Evolutionary conservation across 306 rosid species (phyloP), one percentile per base, ranked within the genome.

Genomic region (Malus fusca): DNA sequence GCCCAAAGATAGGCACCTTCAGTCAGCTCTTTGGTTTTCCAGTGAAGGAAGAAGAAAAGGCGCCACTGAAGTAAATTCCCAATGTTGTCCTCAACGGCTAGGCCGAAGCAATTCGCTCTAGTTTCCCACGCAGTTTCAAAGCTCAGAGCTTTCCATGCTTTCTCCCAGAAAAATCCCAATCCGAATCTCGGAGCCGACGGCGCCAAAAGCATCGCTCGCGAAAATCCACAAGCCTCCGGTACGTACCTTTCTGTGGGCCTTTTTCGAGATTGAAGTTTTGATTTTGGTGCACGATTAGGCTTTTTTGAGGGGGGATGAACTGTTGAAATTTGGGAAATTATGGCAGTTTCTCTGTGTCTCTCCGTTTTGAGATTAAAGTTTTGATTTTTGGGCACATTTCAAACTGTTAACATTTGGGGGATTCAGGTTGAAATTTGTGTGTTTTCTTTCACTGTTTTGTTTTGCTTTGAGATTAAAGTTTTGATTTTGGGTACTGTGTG

Each of bases 171-270:
- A 35, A 11, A 6, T 40, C 67, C 23, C 22, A 33, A 55, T 19
- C 21, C 28, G 13, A 71, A 35, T n/a, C 48, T 35, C n/a, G 18
- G 51, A 37, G 76, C 58, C 11, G 43, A 56, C 37, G 76, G 21
- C 4, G 19, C 43, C 37, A 35, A 66, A 72, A 37, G 59, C 76
- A 23, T 63, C 23, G 68, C 68, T 25, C 67, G 31, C 15, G 19
- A 51, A 51, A 70, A 12, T 25, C 28, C 74, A 10, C 44, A 58
- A 58, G 37, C 76, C 76, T 58, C 67, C 21, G 76, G 76, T 72
- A 72, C 35, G 21, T 12, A 64, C 7, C 48, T 21, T 12, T 26
- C 62, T 70, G 62, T 70, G 3, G 23, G 30, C 18, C 23, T 69
- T 40, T 42, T 42, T 42, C 12, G 44, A 42, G 44, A 42, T 42